Evolutionary conservation across 768 basidiomycete genomes (phyloP).

Genomic region (Calocybe cyanea): DNA sequence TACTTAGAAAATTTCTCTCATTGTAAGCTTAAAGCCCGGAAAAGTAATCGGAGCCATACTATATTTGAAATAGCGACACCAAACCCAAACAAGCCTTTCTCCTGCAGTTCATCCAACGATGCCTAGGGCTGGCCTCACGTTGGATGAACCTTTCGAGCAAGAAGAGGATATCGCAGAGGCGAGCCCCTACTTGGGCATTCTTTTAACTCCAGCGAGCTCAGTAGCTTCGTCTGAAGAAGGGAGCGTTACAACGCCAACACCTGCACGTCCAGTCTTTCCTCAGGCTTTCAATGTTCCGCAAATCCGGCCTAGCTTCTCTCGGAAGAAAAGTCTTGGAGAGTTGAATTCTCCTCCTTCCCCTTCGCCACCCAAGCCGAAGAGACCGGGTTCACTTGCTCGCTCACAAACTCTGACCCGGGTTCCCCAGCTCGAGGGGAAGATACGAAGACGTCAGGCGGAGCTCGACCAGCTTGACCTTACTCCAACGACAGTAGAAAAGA

Average conservation of each 20-base stretch:
- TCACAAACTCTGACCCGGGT: conserved; percentile 45
- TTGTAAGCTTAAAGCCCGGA: too few relatives aligned
- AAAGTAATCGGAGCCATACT: too few relatives aligned
- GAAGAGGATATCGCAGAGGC: conserved; percentile 26
- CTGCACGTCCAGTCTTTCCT: conserved; percentile 14
- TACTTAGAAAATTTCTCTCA: too few relatives aligned
- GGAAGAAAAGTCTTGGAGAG: conserved; percentile 19
- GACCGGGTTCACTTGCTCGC: conserved; percentile 28
- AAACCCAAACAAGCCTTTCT: too few relatives aligned
- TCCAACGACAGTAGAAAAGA: conserved; percentile 38
- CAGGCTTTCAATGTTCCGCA: conserved; percentile 12
- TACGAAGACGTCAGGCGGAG: conserved; percentile 29
- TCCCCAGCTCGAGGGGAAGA: conserved; percentile 26
- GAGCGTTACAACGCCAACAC: conserved; percentile 17
- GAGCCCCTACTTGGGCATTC: conserved; percentile 22
- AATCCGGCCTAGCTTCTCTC: conserved; percentile 12
- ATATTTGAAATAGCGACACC: too few relatives aligned
- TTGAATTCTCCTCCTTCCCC: conserved; percentile 22
- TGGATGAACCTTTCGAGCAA: conserved; percentile 19
- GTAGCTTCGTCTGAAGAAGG: conserved; percentile 16
- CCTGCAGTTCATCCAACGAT: conserved; percentile 1
- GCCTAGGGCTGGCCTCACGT: conserved; percentile 16
- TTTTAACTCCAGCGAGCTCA: conserved; percentile 20
- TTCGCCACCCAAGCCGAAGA: conserved; percentile 14
- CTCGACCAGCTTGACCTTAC: conserved; percentile 44